Conservation (phyloP, 2,329 filamentous ascomycete species). For the Alternaria sp. region DNA sequence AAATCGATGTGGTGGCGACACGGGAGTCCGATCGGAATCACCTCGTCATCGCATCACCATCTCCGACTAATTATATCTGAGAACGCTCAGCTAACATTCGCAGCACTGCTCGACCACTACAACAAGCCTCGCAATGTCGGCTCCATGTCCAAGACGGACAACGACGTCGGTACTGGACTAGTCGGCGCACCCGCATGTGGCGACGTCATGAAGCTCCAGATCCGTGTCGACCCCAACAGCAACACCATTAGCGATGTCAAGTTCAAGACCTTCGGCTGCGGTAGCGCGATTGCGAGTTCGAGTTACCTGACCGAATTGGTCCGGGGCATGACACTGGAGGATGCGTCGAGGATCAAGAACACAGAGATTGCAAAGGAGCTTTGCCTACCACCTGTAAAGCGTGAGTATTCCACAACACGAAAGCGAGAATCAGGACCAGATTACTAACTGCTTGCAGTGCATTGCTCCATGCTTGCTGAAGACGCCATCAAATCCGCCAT, state of each 20-base stretch:
- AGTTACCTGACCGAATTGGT: slow-evolving; percentile 96
- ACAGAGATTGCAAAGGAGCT: slow-evolving; percentile 98
- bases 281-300: slow-evolving; percentile 90
- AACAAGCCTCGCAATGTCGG: slow-evolving; percentile 79
- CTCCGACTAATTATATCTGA: not conserved
- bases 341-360: slow-evolving; percentile 91
- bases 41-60: slow-evolving; percentile 5
- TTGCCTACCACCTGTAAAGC: slow-evolving; percentile 84
- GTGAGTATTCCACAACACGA: slow-evolving; percentile 58
- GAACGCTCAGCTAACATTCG: slow-evolving; percentile 49
- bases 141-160: slow-evolving; percentile 77
- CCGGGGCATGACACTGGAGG: slow-evolving; percentile 93
- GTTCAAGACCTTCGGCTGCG: slow-evolving; percentile 98
- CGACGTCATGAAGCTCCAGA: slow-evolving; percentile 94
- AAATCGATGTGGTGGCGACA: slow-evolving; percentile 19
- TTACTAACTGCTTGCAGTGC: slow-evolving; percentile 61
- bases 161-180: slow-evolving; percentile 86
- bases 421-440: not conserved
- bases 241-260: slow-evolving; percentile 93
- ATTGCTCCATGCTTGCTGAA: slow-evolving; percentile 92
- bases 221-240: slow-evolving; percentile 85
- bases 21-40: slow-evolving; percentile 3
- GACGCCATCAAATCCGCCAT: slow-evolving; percentile 93
- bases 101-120: slow-evolving; percentile 76
- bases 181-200: slow-evolving; percentile 90